Conservation (phyloP, 2,329 filamentous ascomycete genomes). For the Drechslerella dactyloides region DNA sequence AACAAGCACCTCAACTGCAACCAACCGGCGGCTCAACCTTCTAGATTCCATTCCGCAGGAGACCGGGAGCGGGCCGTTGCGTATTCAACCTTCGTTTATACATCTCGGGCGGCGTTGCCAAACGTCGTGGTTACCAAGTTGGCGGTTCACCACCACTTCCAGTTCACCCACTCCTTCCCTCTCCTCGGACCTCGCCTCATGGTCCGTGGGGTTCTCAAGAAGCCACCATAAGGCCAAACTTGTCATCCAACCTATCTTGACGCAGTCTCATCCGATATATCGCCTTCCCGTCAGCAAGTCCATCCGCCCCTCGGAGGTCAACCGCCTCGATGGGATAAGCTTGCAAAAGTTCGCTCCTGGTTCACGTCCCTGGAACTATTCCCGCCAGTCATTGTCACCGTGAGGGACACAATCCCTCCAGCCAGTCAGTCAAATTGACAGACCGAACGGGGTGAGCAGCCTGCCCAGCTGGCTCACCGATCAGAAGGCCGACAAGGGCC, state of each 20-base stretch:
- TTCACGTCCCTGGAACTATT: constrained; percentile 36
- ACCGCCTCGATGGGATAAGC: constrained; percentile 48
- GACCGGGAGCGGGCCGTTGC: constrained; percentile 41
- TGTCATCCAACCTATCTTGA: constrained; percentile 9
- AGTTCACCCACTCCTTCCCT: constrained; percentile 50
- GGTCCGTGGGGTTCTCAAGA: constrained; percentile 50
- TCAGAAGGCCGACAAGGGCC: constrained; percentile 41
- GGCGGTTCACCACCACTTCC: constrained; percentile 44
- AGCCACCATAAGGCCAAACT: constrained; percentile 40
- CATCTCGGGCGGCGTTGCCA: constrained; percentile 45
- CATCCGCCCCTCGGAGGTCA: constrained; percentile 31
- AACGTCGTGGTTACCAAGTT: constrained; percentile 51
- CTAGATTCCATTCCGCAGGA: constrained; percentile 32
- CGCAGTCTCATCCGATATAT: constrained; percentile 6
- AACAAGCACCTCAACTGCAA: constrained; percentile 14
- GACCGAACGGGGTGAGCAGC: constrained; percentile 49
- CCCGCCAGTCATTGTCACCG: constrained; percentile 19
- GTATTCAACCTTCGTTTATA: constrained; percentile 14
- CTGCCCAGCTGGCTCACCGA: constrained; percentile 49
- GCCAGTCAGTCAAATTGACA: constrained; percentile 43
- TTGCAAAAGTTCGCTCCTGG: constrained; percentile 28
- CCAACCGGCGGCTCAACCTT: constrained; percentile 23
- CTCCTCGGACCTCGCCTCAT: constrained; percentile 50
- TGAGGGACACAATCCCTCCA: constrained; percentile 40
- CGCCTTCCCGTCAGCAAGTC: constrained; percentile 11